phyloP scores from a whole-genome alignment of 768 basidiomycete species.

The Lanmaoa rubissima region DNA sequence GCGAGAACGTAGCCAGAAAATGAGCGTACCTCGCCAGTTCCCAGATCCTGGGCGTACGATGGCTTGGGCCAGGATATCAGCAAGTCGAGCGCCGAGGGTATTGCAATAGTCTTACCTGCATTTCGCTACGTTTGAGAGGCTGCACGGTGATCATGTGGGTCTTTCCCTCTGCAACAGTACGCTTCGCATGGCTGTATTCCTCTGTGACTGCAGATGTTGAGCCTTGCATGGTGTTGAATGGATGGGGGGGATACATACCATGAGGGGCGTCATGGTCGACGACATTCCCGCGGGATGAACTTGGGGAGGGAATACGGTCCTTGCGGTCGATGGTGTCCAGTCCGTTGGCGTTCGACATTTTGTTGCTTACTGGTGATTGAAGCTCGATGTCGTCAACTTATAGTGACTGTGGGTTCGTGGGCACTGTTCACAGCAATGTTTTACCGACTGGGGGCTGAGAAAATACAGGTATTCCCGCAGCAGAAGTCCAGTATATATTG shows the following conservation, averaged over 20 bases:
- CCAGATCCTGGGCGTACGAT: constrained; percentile 89
- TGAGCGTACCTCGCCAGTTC: constrained; percentile 51
- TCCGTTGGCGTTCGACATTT: constrained; percentile 28
- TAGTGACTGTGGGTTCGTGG: constrained; percentile 3
- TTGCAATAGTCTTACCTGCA: constrained; percentile 60
- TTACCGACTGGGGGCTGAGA: neutral
- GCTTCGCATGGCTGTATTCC: constrained; percentile 40
- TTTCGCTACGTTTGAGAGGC: constrained; percentile 78
- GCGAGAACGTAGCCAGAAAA: neutral
- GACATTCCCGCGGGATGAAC: constrained; percentile 53
- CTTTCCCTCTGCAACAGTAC: constrained; percentile 28
- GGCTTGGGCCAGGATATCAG: constrained; percentile 48
- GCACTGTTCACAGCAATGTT: constrained; percentile 1
- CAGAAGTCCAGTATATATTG: neutral
- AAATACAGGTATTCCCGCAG: constrained; percentile 1
- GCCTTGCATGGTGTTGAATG: neutral
- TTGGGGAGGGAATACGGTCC: constrained; percentile 45
- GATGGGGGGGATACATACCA: constrained; percentile 42
- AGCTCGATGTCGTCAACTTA: constrained; percentile 11
- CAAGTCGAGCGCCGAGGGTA: neutral
- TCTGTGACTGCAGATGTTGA: constrained; percentile 57
- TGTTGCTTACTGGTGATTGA: neutral
- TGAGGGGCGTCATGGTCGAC: constrained; percentile 69
- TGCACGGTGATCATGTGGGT: constrained; percentile 72
- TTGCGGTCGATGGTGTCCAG: constrained; percentile 43